Evolutionary conservation across 176 grass and related monocot genomes (phyloP), one percentile per base, ranked within the genome.

Genomic region (Chrysopogon serrulatus): DNA sequence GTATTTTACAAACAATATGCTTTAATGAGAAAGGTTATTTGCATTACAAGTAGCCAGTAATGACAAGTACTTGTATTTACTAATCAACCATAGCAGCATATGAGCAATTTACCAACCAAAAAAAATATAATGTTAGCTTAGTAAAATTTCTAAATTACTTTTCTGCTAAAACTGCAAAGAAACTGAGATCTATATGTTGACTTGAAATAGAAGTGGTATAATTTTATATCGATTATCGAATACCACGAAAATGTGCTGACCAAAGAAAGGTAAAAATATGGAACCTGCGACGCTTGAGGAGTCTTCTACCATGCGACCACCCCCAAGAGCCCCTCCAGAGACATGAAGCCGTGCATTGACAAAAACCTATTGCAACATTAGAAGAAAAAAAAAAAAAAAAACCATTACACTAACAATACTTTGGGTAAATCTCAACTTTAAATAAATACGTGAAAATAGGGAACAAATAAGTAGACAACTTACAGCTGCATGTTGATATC

Each of bases 311-410:
- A 99, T 96, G 28, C 93, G 96, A 54, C 96, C 96, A 39, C 96
- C 96, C 83, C 96, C 96, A 90, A 99, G 96, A 79, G 96, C 96
- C 60, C 96, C 96, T 89, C 96, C 96, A 71, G 96, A 99, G 48
- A 99, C 96, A 92, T 99, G 93, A 92, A 99, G 96, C n/a, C 96
- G 91, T 85, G 93, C 93, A 84, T 99, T 99, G 48, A 99, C 93
- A 81, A 96, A 99, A 90, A 99, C 93, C 96, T 99, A 90, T 65
- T 76, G 59, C 8, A 63, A 67, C 18, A n/a, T n/a, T n/a, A 79
- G 57, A 84, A 82, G 47, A 40, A 84, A 65, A 71, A 62, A 71
- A 43, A 47, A 84, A 82, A 40, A 40, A 84, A 65, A 71, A 62
- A 71, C 36, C 56, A 76, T 85, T 83, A 88, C 43, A 71, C 18